Conservation (phyloP, 2,329 filamentous ascomycete genomes). For the Stagonosporopsis chrysanthemi region DNA sequence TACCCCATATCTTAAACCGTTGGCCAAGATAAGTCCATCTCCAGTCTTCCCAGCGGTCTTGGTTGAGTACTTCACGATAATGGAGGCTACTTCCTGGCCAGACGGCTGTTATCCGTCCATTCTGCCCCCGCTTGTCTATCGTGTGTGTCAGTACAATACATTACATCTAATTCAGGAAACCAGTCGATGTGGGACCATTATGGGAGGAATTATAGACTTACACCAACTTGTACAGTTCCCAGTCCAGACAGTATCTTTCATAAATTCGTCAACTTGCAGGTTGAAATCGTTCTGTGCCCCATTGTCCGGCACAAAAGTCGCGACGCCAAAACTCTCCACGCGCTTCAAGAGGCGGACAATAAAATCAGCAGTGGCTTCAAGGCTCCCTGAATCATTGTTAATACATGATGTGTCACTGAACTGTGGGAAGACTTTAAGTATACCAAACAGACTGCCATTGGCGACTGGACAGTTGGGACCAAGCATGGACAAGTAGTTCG, state of each 20-base stretch:
- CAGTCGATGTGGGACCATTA: too few species aligned
- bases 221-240: conserved; percentile 16
- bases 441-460: conserved; percentile 19
- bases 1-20: conserved; percentile 2
- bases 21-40: conserved; percentile 4
- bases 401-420: too few species aligned
- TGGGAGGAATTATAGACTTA: too few species aligned
- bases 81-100: conserved; percentile 13
- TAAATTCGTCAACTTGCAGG: conserved; percentile 10
- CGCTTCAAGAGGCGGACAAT: conserved; percentile 12
- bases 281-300: conserved; percentile 16
- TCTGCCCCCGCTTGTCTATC: conserved; percentile 4
- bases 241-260: conserved; percentile 12
- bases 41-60: conserved; percentile 11
- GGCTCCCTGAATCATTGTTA: conserved; percentile 6
- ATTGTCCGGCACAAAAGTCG: conserved; percentile 11
- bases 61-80: conserved; percentile 1
- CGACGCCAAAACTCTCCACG: conserved; percentile 4
- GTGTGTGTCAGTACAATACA: neutral
- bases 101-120: conserved; percentile 6
- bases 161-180: neutral
- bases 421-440: neutral
- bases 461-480: conserved; percentile 21
- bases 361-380: conserved; percentile 15
- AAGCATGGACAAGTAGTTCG: conserved; percentile 18